Conservation (phyloP, 805 yeast species). For the Metschnikowia lochheadii region DNA sequence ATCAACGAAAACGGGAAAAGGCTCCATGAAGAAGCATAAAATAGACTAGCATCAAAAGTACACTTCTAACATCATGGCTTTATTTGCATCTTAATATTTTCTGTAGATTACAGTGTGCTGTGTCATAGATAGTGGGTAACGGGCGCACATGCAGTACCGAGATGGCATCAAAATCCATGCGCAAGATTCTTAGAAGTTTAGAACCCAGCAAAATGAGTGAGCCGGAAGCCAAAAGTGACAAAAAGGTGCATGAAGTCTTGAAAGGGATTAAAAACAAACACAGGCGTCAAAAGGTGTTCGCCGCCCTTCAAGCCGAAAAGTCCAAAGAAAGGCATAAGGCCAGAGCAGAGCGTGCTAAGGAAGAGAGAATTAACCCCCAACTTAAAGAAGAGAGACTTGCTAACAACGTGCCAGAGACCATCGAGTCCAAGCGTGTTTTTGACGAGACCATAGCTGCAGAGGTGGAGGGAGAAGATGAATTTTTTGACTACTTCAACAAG, state of each 20-base stretch:
- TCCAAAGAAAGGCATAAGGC: constrained; percentile 72
- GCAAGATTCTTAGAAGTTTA: neutral
- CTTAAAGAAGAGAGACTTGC: constrained; percentile 74
- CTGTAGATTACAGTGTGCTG: neutral
- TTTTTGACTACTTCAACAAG: constrained; percentile 31
- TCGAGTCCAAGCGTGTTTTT: constrained; percentile 76
- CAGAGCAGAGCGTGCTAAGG: constrained; percentile 81
- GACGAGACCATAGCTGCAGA: constrained; percentile 76
- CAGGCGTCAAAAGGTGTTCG: constrained; percentile 73
- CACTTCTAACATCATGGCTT: neutral
- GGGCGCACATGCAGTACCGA: constrained; percentile 9
- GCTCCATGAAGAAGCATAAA: constrained; percentile 15
- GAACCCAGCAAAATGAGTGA: constrained; percentile 5
- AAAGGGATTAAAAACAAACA: constrained; percentile 67
- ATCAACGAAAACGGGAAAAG: constrained; percentile 36
- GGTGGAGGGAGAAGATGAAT: constrained; percentile 62
- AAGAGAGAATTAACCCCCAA: constrained; percentile 80
- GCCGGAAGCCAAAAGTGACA: constrained; percentile 4
- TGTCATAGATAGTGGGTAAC: neutral
- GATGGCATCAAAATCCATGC: constrained; percentile 10
- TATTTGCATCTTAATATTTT: neutral
- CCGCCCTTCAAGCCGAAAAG: constrained; percentile 67
- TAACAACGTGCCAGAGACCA: constrained; percentile 74
- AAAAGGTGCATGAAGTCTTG: constrained; percentile 14
- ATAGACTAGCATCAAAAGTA: neutral